A percentile compares a stretch with the other conserved stretches of the same genome.
phyloP scores from a whole-genome alignment of 768 basidiomycete species.

The Pisolithus sp. region DNA sequence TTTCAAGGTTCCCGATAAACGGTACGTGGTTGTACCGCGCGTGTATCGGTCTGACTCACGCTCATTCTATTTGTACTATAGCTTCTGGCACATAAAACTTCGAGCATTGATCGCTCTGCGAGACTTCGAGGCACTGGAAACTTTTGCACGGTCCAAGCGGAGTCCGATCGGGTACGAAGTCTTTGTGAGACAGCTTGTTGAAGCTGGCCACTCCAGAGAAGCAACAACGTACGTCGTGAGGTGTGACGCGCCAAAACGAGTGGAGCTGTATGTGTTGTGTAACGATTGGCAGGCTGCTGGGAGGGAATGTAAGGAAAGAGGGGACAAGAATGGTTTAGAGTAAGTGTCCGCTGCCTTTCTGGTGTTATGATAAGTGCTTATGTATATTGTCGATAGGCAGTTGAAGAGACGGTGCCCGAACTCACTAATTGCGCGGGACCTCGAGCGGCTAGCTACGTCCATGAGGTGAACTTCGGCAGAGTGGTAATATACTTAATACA shows the following conservation, averaged over 20 bases:
- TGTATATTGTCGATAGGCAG: slow-evolving; percentile 40
- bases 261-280: slow-evolving; percentile 85
- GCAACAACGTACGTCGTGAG: slow-evolving; percentile 72
- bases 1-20: slow-evolving; percentile 92
- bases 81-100: slow-evolving; percentile 93
- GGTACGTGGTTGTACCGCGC: slow-evolving; percentile 43
- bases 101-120: slow-evolving; percentile 70
- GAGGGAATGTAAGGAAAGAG: slow-evolving; percentile 82
- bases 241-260: slow-evolving; percentile 77
- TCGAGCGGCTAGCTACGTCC: slow-evolving; percentile 55
- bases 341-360: slow-evolving; percentile 38
- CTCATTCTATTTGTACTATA: slow-evolving; percentile 22
- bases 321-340: slow-evolving; percentile 81
- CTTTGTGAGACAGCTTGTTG: slow-evolving; percentile 74
- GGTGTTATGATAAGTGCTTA: slow-evolving; percentile 2
- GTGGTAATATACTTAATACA: no score
- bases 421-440: slow-evolving; percentile 70
- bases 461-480: slow-evolving; percentile 48
- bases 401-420: slow-evolving; percentile 73
- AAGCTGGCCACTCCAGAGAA: slow-evolving; percentile 68
- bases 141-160: slow-evolving; percentile 79
- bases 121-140: slow-evolving; percentile 83
- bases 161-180: slow-evolving; percentile 95
- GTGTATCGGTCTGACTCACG: neutral
- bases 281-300: slow-evolving; percentile 88